phyloP scores from a whole-genome alignment of 306 rosid species.

The Cicer bijugum region DNA sequence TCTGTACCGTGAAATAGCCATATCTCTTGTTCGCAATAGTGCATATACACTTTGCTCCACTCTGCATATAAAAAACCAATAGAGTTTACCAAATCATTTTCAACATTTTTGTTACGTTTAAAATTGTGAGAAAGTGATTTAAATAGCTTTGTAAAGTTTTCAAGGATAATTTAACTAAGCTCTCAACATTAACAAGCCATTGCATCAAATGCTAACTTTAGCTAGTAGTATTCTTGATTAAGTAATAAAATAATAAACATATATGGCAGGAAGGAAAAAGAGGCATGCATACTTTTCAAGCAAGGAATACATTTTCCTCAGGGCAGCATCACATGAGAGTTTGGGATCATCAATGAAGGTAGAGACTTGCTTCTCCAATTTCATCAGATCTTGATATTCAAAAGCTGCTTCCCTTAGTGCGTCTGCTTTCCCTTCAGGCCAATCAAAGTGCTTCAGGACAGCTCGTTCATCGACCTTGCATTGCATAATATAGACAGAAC shows the following conservation, averaged over 20 bases:
- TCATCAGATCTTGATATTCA: slow-evolving; percentile 90
- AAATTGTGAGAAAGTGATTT: slow-evolving; percentile 12
- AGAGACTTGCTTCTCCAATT: slow-evolving; percentile 82
- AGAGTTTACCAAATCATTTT: background rate
- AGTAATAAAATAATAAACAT: slow-evolving; percentile 13
- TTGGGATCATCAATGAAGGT: slow-evolving; percentile 85
- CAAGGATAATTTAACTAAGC: background rate
- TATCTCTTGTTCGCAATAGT: slow-evolving; percentile 86
- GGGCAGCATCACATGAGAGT: slow-evolving; percentile 79
- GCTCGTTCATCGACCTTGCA: slow-evolving; percentile 95
- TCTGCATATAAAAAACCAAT: slow-evolving; percentile 50
- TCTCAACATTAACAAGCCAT: slow-evolving; percentile 16
- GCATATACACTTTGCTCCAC: slow-evolving; percentile 95
- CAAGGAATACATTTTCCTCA: slow-evolving; percentile 96
- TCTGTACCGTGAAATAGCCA: slow-evolving; percentile 89
- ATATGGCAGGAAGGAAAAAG: slow-evolving; percentile 41
- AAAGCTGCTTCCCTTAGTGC: slow-evolving; percentile 98
- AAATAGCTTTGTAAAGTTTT: slow-evolving; percentile 2
- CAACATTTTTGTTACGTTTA: slow-evolving; percentile 1
- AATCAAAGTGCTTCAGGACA: slow-evolving; percentile 97
- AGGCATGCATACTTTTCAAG: slow-evolving; percentile 87
- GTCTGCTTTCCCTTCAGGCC: slow-evolving; percentile 99
- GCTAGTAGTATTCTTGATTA: slow-evolving; percentile 26
- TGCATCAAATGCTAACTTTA: slow-evolving; percentile 25
- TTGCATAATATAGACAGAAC: background rate